Conservation (phyloP, 2,329 filamentous ascomycete species). For the Cryphonectria radicalis region DNA sequence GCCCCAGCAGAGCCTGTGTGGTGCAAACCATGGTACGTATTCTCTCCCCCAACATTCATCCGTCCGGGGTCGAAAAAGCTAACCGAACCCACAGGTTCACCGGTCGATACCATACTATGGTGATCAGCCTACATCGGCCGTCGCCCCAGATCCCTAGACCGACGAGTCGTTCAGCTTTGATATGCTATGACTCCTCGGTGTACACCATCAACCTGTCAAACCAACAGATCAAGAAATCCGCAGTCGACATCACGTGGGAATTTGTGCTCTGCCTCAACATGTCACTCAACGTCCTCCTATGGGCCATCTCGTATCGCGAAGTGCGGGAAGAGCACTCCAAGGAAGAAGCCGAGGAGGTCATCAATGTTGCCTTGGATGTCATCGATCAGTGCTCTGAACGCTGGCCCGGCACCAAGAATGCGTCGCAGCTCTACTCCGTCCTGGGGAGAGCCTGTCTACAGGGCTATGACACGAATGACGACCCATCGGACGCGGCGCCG, state of each 20-base stretch:
- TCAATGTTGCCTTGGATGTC: conserved; percentile 76
- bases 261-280: conserved; percentile 90
- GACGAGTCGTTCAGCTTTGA: conserved; percentile 74
- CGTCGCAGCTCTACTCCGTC: conserved; percentile 83
- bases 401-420: conserved; percentile 89
- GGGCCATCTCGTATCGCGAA: conserved; percentile 86
- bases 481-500: conserved; percentile 40
- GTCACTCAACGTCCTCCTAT: conserved; percentile 88
- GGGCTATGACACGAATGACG: conserved; percentile 73
- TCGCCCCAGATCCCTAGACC: conserved; percentile 91
- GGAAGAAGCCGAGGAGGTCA: conserved; percentile 75
- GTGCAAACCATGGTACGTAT: conserved; percentile 76
- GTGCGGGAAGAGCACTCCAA: conserved; percentile 74
- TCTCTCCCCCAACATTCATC: conserved; percentile 20
- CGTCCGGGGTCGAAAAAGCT: conserved; percentile 12
- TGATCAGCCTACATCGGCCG: conserved; percentile 85
- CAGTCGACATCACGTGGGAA: conserved; percentile 90
- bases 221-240: conserved; percentile 75
- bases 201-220: conserved; percentile 82
- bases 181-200: conserved; percentile 81
- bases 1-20: conserved; percentile 73
- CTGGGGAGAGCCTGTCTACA: conserved; percentile 85
- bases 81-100: conserved; percentile 56
- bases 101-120: conserved; percentile 80
- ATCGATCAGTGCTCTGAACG: conserved; percentile 80